Evolutionary conservation across 2,329 filamentous ascomycete species (phyloP), one percentile per base, ranked within the genome.

Genomic region (Aspergillus versicolor): DNA sequence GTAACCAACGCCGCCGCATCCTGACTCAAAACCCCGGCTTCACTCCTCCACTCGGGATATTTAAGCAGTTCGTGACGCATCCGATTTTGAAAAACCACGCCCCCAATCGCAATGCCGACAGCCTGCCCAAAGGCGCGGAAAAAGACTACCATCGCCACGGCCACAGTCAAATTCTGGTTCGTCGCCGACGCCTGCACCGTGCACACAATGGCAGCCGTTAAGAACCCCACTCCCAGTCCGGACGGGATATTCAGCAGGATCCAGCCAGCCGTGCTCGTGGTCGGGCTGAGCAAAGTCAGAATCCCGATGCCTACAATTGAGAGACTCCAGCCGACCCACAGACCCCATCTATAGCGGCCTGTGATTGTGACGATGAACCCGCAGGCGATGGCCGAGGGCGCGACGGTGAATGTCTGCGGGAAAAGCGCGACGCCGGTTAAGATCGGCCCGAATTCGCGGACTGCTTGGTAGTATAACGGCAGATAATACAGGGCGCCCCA

Each of bases 381-480:
- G 11, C 60, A 64, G 5, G 73, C 40, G 34, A 72, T 67, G 1
- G 67, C 72, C 4, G 62, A 59, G 0, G 71, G 65, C 1, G 69
- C 54, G 3, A 65, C 50, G 0, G 65, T 59, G 5, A 70, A 52
- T 2, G 66, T 62, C 5, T 61, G 67, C 21, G 74, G 67, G 7
- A 75, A 61, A 2, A 74, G 58, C 2, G 64, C 53, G 2, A 75
- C 60, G 3, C 74, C 70, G 2, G 74, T 71, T 0, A 68, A 59
- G 0, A 65, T 60, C 0, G 80, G 72, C 0, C 69, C 65, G 7
- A 70, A 68, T 1, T 65, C 48, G 5, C 67, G 65, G 0, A 81
- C 75, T 2, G 68, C 71, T 55, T 81, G 77, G 63, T 81, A 80
- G 61, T 79, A 82, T 5, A 81, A 62, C 0, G 79, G 77, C 1